Percentiles rank a stretch among this genome's conserved stretches.
Evolutionary conservation across 768 basidiomycete species (phyloP).

Genomic region (Tylopilus subfusipes): DNA sequence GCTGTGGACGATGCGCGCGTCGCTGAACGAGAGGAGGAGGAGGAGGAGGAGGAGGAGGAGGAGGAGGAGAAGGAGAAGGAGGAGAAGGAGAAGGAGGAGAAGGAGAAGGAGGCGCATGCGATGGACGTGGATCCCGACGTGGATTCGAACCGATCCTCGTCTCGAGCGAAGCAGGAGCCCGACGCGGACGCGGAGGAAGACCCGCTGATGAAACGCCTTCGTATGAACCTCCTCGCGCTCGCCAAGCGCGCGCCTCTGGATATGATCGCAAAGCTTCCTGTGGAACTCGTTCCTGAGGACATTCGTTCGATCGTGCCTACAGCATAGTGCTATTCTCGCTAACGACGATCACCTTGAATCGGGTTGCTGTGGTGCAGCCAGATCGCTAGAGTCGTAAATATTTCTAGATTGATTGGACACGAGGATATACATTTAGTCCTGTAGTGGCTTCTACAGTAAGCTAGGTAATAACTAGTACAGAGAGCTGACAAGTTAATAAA

Average conservation of each 20-base stretch:
- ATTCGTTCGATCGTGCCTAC: constrained; percentile 64
- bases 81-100: constrained; percentile 8
- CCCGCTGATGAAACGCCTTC: constrained; percentile 50
- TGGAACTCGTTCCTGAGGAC: constrained; percentile 62
- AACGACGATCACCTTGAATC: too few relatives aligned
- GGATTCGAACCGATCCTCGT: background rate
- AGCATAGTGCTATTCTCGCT: background rate
- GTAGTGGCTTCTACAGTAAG: constrained; percentile 14
- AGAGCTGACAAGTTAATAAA: background rate
- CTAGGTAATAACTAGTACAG: constrained; percentile 16
- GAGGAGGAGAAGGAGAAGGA: constrained; percentile 13
- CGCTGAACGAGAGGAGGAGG: constrained; percentile 1
- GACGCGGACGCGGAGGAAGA: constrained; percentile 38
- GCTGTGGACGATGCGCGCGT: background rate
- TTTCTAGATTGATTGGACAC: constrained; percentile 4
- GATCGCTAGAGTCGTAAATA: background rate
- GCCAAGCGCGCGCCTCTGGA: constrained; percentile 77
- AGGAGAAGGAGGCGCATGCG: constrained; percentile 9
- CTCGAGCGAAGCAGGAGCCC: background rate
- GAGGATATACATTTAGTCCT: background rate
- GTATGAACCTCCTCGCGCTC: constrained; percentile 72
- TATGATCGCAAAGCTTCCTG: constrained; percentile 59
- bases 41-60: constrained; percentile 11
- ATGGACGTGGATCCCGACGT: constrained; percentile 22
- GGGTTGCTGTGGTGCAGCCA: background rate